Base-by-base conservation (phyloP, 495 filamentous ascomycete genomes). In the Neurospora sp. region DNA sequence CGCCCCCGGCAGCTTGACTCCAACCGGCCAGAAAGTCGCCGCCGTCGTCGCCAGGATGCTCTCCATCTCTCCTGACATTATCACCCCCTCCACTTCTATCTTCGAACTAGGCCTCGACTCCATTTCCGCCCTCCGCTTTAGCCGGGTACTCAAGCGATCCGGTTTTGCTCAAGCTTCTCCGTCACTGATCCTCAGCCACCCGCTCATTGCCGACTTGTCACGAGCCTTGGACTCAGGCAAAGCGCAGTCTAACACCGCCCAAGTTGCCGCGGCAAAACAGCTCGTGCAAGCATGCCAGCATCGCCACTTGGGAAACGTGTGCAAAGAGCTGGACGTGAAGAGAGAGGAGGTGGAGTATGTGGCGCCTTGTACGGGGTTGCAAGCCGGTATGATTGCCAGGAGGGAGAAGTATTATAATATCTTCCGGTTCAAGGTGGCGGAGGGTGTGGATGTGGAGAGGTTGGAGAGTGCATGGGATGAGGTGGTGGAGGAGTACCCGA, bases 101-200 rank as follows among this genome's bases (percentile, higher is more conserved):
- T 96, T 93, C 75, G 92, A 96, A 70, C 82, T 96, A 3, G 93
- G 93, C 0, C 83, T 95, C 8, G 94, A 96, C 78, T 95, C 93
- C 0, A 92, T 97, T 16, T 92, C 91, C 0, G 90, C 91, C 3
- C 88, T 94, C 31, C 86, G 88, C 31, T 84, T 96, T 27, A 80
- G 85, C 0, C 80, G 85, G 0, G 76, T 75, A n/a, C 79, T 92
- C 18, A 88, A 85, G 71, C 79, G 82, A 14, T 78, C 80, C 1
- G 88, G 90, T 0, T 86, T 93, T 72, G 37, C 75, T 3, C 83
- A 85, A 27, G 91, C 89, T 2, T 86, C 85, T 31, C 85, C 90
- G 18, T 89, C 91, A 0, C 71, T 88, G 3, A 85, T 96, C 31
- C 88, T 95, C 84, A 88, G 86, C 71, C 84, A 93, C 76, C 86